Evolutionary conservation across 164 flowering plant genomes (phyloP), one percentile per base, ranked within the genome.

Genomic region (Paratinospora sagittata): DNA sequence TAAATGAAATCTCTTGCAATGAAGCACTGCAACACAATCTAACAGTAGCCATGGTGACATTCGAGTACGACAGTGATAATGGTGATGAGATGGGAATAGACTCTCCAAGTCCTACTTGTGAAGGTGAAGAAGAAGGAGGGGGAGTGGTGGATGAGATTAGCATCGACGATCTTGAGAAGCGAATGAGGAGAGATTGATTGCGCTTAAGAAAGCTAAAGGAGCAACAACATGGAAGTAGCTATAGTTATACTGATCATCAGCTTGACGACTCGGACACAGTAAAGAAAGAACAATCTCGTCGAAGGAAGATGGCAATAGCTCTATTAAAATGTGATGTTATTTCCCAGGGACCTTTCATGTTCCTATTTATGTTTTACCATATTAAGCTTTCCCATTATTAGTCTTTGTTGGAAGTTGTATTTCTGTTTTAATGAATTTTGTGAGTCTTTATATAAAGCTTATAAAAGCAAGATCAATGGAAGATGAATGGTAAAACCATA

Each of bases 261-360:
- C n/a, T 16, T 6, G 19, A 52, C n/a, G 14, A 17, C 58, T 39
- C 43, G 43, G 10, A 11, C 10, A 52, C 19, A 52, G 9, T 3
- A 9, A 66, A 68, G 24, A 41, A 66, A 58, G 66, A 67, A 41
- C 66, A 73, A 41, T 39, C 75, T 57, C 66, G 75, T 14, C 27
- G 70, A 33, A 65, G 65, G 57, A 73, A 73, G 66, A 73, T 73
- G 75, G 39, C 71, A 8, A n/a, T 70, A 43, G 71, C 75, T 2
- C 66, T n/a, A n/a, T n/a, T n/a, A n/a, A n/a, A n/a, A n/a, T n/a
- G n/a, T n/a, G n/a, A n/a, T n/a, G n/a, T n/a, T n/a, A n/a, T n/a
- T n/a, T n/a, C n/a, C n/a, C n/a, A n/a, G n/a, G n/a, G n/a, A n/a
- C n/a, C n/a, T n/a, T n/a, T n/a, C n/a, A n/a, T n/a, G n/a, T n/a